Evolutionary conservation across 495 filamentous ascomycete species (phyloP).

Genomic region (Podospora bellae-mahoneyi): DNA sequence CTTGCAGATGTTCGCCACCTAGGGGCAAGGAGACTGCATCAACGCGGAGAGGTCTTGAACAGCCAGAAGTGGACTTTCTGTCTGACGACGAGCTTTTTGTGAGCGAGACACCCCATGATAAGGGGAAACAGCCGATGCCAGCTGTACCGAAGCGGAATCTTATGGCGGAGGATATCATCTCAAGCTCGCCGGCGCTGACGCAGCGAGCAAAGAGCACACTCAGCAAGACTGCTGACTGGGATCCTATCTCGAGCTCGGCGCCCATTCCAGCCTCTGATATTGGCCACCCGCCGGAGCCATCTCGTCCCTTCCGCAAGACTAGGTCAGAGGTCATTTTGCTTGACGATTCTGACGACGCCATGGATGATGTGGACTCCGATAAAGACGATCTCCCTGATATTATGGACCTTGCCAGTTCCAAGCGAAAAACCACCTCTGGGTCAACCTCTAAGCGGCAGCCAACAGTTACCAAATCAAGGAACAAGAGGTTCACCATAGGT

Average conservation of each 20-base stretch:
- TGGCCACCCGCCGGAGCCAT: not conserved
- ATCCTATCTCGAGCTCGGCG: conserved; percentile 50
- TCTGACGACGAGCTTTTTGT: not conserved
- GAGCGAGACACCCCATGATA: not conserved
- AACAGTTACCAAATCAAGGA: not conserved
- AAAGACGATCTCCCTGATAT: conserved; percentile 44
- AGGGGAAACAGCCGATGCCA: not conserved
- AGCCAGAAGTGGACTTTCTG: not conserved
- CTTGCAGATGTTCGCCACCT: not conserved
- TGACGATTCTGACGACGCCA: conserved; percentile 34
- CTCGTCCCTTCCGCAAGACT: conserved; percentile 16
- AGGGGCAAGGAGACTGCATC: not conserved
- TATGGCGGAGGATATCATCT: not conserved
- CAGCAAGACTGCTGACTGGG: conserved; percentile 37
- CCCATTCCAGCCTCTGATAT: conserved; percentile 29
- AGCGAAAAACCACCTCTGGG: conserved; percentile 3
- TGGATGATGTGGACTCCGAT: not conserved
- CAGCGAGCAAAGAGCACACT: conserved; percentile 4
- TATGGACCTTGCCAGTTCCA: conserved; percentile 27
- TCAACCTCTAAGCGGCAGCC: not conserved
- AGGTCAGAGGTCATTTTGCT: conserved; percentile 26
- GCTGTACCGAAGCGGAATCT: not conserved
- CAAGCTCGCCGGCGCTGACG: conserved; percentile 14
- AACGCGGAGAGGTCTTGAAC: not conserved
- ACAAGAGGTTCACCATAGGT: not conserved